Base-by-base conservation (phyloP, 352 stramenopile genomes). In the Pythium myriotylum region DNA sequence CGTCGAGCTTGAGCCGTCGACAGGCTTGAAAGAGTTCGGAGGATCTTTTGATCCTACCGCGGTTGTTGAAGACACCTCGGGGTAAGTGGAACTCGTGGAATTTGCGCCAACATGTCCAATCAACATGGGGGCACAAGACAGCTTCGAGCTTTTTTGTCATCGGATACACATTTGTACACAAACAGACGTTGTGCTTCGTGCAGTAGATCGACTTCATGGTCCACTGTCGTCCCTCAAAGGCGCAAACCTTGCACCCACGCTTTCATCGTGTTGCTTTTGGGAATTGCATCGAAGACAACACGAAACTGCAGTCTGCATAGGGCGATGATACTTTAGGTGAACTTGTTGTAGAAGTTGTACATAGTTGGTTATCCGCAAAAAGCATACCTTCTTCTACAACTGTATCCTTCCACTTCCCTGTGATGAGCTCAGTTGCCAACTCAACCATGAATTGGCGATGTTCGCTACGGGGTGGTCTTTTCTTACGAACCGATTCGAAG, bases 401-500 rank as follows among this genome's bases (percentile, higher is more conserved):
- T 9, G 29, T 50, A 12, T 76, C 50, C 24, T 52, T 53, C 52
- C 59, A 76, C 58, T 70, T 70, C 0, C 64, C 55, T 1, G 47
- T 59, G 5, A 77, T 22, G 2, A 77, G 16, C 54, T 74, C 65
- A 1, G 35, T 12, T 0, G 54, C 45, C 4, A 77, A 41, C 20
- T 77, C 61, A 16, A 61, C 43, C 20, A 72, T 65, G 37, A 73
- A 78, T 7, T 29, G 3, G 7, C 56, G 66, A 35, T 78, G 66
- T 2, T 35, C 19, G 41, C 71, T 58, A 13, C 70, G 43, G 1
- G 4, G 1, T 2, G 32, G 23, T 40, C 49, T 63, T n/a, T n/a
- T n/a, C n/a, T n/a, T n/a, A n/a, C 12, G 29, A 20, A 16, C 17
- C n/a, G 17, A 50, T 58, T 23, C 55, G 23, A 12, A 72, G 20